phyloP scores from a whole-genome alignment of 1,284 basidiomycete genomes.

The Malassezia nana region DNA sequence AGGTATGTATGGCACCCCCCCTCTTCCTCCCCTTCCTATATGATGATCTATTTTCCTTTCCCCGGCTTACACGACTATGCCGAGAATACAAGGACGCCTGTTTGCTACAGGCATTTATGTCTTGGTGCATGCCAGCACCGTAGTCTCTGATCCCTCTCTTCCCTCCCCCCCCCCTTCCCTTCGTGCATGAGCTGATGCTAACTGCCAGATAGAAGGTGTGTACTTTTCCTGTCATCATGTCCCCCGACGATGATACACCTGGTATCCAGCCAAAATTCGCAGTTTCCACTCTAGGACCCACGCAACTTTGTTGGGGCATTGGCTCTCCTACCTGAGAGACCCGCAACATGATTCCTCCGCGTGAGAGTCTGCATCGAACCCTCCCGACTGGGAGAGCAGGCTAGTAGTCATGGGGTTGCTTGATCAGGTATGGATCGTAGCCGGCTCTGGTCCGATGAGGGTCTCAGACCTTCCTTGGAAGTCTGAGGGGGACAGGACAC shows the following conservation, averaged over 20 bases:
- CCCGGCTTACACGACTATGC: constrained; percentile 49
- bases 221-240: background rate
- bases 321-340: constrained; percentile 46
- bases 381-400: constrained; percentile 40
- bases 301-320: constrained; percentile 38
- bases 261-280: constrained; percentile 50
- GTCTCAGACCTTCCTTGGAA: constrained; percentile 49
- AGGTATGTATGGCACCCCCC: constrained; percentile 6
- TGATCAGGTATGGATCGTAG: constrained; percentile 45
- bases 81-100: constrained; percentile 47
- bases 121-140: constrained; percentile 48
- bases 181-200: background rate
- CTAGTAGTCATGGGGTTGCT: constrained; percentile 40
- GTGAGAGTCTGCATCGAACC: constrained; percentile 46
- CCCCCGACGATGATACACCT: constrained; percentile 46
- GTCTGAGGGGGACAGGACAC: constrained; percentile 32
- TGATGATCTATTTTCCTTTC: constrained; percentile 41
- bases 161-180: constrained; percentile 11
- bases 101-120: constrained; percentile 38
- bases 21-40: background rate
- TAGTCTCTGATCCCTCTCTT: constrained; percentile 43
- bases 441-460: constrained; percentile 48
- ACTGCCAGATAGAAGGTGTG: constrained; percentile 1
- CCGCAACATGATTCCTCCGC: constrained; percentile 29
- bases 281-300: constrained; percentile 49